phyloP scores from a whole-genome alignment of 768 basidiomycete genomes.

The Tylopilus felleus region DNA sequence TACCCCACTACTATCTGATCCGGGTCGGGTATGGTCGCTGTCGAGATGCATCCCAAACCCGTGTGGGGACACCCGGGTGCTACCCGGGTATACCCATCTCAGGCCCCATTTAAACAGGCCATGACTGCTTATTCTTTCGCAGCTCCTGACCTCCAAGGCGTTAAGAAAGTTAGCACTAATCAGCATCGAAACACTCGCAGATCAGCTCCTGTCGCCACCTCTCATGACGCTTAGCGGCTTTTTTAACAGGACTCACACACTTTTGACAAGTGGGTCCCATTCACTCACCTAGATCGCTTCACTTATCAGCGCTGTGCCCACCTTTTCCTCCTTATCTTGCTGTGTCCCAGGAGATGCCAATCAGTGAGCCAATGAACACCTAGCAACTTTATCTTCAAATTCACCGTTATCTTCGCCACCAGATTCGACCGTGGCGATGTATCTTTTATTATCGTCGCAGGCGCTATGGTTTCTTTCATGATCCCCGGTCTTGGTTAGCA shows the following conservation, averaged over 20 bases:
- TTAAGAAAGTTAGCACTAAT: neutral
- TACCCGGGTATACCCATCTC: too few relatives aligned
- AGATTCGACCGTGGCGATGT: constrained; percentile 74
- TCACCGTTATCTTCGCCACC: constrained; percentile 7
- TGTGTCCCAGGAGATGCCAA: constrained; percentile 17
- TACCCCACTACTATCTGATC: too few relatives aligned
- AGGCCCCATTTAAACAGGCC: too few relatives aligned
- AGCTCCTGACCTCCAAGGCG: neutral
- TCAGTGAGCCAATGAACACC: constrained; percentile 26
- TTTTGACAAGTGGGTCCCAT: constrained; percentile 16
- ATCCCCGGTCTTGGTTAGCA: constrained; percentile 64
- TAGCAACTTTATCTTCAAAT: neutral
- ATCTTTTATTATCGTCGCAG: constrained; percentile 64
- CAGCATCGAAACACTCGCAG: neutral
- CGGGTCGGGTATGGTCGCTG: too few relatives aligned
- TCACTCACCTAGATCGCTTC: neutral
- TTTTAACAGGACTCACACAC: neutral
- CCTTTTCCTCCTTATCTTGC: constrained; percentile 4
- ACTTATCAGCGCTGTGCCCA: constrained; percentile 6
- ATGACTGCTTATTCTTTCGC: too few relatives aligned
- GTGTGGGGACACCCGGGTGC: too few relatives aligned
- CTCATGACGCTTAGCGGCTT: constrained; percentile 9
- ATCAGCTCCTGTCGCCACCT: neutral
- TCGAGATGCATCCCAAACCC: too few relatives aligned
- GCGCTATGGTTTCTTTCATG: constrained; percentile 75